Base-by-base conservation (phyloP, 805 yeast species). In the Limtongia smithiae region DNA sequence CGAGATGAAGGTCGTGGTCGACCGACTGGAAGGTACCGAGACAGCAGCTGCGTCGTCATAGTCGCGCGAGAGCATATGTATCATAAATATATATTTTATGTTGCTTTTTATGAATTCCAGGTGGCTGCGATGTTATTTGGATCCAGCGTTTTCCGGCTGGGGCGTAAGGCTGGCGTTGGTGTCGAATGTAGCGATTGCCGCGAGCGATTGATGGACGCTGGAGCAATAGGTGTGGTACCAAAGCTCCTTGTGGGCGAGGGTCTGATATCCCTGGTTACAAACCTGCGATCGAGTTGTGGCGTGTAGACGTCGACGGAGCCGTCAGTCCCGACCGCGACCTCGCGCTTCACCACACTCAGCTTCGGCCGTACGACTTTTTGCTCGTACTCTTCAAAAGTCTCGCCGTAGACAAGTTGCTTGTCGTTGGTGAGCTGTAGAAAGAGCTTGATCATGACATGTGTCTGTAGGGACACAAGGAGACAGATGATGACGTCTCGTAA, bases 1-100 rank as follows among this genome's bases (percentile, higher is more conserved):
- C 37, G 84, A 83, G 67, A 86, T 95, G 60, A 86, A 85, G 34
- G 83, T 77, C 50, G 84, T 89, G 46, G 91, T 93, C 57, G 81
- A 80, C 60, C 77, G 73, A 53, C 75, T 93, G 66, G 55, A 54
- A 31, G 58, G 55, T 27, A 38, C 37, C 34, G 58, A 54, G 35
- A 37, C 42, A 4, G 51, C 41, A 18, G 25, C 42, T 6, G 46
- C 44, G 11, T 8, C 42, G 18, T 34, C 22, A 22, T 12, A 6
- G 15, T 18, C 6, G 25, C 9, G 38, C 33, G n/a, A 30, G 37
- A 21, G 11, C 28, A 40, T 39, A 11, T 15, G 30, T 35, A 21
- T 35, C 18, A 34, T 27, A 30, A 28, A 35, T 28, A 36, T 43
- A 21, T 27, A 31, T 15, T 21, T 3, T 15, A 38, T 17, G 18